phyloP scores from a whole-genome alignment of 1,139 yeast genomes.

The Pneumocystis canis region DNA sequence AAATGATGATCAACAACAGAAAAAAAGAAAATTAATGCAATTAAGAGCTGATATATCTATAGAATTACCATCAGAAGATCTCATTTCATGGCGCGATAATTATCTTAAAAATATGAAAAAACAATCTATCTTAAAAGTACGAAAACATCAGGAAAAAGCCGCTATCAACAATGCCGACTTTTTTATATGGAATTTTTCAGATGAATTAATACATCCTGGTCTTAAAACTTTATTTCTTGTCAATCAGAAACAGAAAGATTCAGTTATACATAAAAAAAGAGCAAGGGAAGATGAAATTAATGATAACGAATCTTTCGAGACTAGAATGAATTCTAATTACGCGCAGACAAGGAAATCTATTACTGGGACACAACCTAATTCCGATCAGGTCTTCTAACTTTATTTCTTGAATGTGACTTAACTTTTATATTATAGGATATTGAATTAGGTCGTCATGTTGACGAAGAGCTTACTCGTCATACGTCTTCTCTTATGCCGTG shows the following conservation, averaged over 20 bases:
- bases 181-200: neutral
- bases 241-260: neutral
- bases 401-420: neutral
- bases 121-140: neutral
- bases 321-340: neutral
- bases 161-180: neutral
- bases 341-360: neutral
- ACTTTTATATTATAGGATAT: neutral
- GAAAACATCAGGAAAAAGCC: neutral
- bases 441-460: neutral
- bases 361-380: neutral
- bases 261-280: neutral
- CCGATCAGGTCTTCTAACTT: neutral
- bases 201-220: neutral
- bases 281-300: neutral
- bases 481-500: conserved; percentile 1
- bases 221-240: neutral
- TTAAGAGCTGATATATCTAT: neutral
- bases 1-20: neutral
- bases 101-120: neutral
- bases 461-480: neutral
- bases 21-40: neutral
- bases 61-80: neutral
- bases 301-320: neutral
- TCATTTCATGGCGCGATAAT: conserved; percentile 1